phyloP scores from a whole-genome alignment of 164 flowering plant genomes.

The Chimonanthus praecox region DNA sequence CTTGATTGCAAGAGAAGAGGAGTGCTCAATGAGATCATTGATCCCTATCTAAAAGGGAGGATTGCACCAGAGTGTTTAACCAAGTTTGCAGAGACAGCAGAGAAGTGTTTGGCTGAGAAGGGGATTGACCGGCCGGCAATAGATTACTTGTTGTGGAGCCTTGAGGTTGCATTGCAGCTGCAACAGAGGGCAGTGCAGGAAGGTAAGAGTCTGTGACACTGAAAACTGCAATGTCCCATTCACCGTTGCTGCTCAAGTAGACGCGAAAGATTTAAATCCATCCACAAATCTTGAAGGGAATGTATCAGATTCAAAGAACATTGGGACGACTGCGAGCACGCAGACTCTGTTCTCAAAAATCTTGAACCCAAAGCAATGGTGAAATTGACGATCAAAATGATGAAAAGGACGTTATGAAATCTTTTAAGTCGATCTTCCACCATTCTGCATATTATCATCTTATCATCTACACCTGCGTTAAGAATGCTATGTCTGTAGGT shows the following conservation, averaged over 20 bases:
- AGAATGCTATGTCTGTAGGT: no score
- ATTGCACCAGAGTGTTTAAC: conserved; percentile 21
- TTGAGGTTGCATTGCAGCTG: conserved; percentile 41
- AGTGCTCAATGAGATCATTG: conserved; percentile 25
- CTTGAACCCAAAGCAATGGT: conserved; percentile 86
- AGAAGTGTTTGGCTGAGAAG: conserved; percentile 30
- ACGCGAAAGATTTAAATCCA: not conserved
- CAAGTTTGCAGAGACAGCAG: conserved; percentile 35
- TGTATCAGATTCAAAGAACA: conserved; percentile 54
- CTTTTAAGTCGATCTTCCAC: no score
- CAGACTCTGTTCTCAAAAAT: conserved; percentile 83
- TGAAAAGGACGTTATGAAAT: not conserved
- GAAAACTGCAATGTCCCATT: conserved; percentile 19
- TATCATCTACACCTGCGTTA: no score
- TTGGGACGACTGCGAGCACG: conserved; percentile 75
- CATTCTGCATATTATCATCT: no score
- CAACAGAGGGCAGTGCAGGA: conserved; percentile 32
- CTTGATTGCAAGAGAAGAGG: conserved; percentile 27
- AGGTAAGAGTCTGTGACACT: conserved; percentile 9
- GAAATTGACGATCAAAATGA: conserved; percentile 1
- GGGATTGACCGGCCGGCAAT: conserved; percentile 42
- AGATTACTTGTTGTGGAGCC: conserved; percentile 39
- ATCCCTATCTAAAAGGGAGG: no score
- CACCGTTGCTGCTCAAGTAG: not conserved
- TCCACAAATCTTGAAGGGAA: conserved; percentile 2